Evolutionary conservation across 257 asterid species (phyloP).

Genomic region (Ajuga chamaepitys): DNA sequence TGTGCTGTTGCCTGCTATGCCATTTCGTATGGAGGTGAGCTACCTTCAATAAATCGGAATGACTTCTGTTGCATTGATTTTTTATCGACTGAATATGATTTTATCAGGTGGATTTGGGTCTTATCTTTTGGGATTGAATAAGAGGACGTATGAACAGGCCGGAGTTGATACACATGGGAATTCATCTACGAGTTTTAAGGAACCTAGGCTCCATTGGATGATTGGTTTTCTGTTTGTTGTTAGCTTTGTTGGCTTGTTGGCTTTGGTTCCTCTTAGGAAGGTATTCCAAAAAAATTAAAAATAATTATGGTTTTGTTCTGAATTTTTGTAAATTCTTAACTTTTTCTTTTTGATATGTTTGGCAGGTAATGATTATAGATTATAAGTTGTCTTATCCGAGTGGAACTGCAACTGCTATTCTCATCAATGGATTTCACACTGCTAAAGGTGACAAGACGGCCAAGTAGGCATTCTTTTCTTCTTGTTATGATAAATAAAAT

Average conservation of each 20-base stretch:
- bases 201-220: slow-evolving; percentile 66
- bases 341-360: not conserved
- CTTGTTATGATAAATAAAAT: not conserved
- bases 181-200: slow-evolving; percentile 40
- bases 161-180: slow-evolving; percentile 60
- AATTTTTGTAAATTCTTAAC: not conserved
- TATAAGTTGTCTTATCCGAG: slow-evolving; percentile 56
- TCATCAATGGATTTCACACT: slow-evolving; percentile 70
- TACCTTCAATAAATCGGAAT: not conserved
- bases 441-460: slow-evolving; percentile 52
- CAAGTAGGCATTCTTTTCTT: slow-evolving; percentile 28
- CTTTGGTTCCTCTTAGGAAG: slow-evolving; percentile 70
- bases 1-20: slow-evolving; percentile 87
- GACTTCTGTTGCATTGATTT: not conserved
- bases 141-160: slow-evolving; percentile 49
- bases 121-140: slow-evolving; percentile 50
- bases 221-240: slow-evolving; percentile 55
- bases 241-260: slow-evolving; percentile 61
- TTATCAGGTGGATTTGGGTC: slow-evolving; percentile 64
- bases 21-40: slow-evolving; percentile 69
- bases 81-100: slow-evolving; percentile 13
- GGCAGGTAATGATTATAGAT: slow-evolving; percentile 55
- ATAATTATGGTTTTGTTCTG: too few species aligned
- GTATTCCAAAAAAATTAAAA: too few species aligned
- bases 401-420: slow-evolving; percentile 75